Percentiles rank a stretch among this genome's conserved stretches.
Conservation (phyloP, 1,284 basidiomycete species). For the Earliella scabrosa region DNA sequence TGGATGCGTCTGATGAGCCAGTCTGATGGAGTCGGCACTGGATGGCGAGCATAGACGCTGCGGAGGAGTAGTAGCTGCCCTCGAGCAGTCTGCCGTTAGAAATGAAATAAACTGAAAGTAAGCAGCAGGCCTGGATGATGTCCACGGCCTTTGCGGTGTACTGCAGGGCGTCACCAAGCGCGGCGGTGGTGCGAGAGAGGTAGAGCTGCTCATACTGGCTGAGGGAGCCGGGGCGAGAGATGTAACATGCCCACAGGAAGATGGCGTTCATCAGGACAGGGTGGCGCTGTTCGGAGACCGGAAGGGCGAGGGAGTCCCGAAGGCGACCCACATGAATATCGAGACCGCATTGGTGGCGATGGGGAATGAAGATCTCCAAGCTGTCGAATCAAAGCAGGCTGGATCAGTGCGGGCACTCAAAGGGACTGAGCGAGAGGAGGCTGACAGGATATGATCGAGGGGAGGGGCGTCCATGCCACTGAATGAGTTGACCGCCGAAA, state of each 20-base stretch:
- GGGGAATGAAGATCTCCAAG: constrained; percentile 75
- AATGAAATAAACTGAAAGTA: constrained; percentile 74
- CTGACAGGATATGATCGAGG: constrained; percentile 69
- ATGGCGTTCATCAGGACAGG: constrained; percentile 77
- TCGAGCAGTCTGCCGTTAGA: constrained; percentile 74
- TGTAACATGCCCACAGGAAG: constrained; percentile 79
- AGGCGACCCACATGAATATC: constrained; percentile 68
- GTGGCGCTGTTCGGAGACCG: constrained; percentile 63
- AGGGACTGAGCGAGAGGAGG: constrained; percentile 15
- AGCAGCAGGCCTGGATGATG: constrained; percentile 72
- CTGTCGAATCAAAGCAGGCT: constrained; percentile 39
- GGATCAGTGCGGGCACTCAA: constrained; percentile 7
- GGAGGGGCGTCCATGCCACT: constrained; percentile 50
- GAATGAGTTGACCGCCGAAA: constrained; percentile 42
- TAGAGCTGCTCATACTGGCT: constrained; percentile 73
- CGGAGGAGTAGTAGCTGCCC: constrained; percentile 72
- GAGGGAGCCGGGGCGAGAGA: constrained; percentile 69
- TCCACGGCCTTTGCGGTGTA: constrained; percentile 60
- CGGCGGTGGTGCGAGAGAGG: constrained; percentile 60
- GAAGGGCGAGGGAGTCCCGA: constrained; percentile 57
- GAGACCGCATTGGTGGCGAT: constrained; percentile 73
- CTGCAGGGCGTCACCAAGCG: constrained; percentile 62
- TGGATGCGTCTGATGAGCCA: constrained; percentile 36
- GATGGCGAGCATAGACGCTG: constrained; percentile 67
- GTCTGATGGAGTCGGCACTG: constrained; percentile 69